These are phyloP conservation scores for Trichoderma pleuroti DNA, from an alignment of 2,329 filamentous ascomycete genomes.

Conservation along the genomic window DNA sequence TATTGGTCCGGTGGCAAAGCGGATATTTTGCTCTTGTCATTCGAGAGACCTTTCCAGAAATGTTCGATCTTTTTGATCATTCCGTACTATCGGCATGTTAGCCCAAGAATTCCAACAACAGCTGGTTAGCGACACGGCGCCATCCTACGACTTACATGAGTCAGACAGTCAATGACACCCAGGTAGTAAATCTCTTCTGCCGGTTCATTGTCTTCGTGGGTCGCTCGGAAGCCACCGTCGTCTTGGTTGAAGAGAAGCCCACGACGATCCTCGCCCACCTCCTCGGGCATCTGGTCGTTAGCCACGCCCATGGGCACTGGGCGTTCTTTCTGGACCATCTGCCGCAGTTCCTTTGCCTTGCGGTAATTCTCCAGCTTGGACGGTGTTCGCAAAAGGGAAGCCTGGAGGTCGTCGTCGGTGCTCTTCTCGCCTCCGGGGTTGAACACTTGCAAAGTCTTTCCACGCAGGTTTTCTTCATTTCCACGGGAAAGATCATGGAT, in stretches of 20 bases:
- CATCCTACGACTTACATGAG: conserved; percentile 66
- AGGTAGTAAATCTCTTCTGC: conserved; percentile 96
- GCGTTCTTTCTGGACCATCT: conserved; percentile 89
- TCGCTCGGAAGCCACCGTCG: conserved; percentile 88
- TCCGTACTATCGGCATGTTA: conserved; percentile 64
- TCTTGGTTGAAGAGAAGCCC: conserved; percentile 87
- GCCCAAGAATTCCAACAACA: conserved; percentile 21
- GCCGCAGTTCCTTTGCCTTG: conserved; percentile 84
- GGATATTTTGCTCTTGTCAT: conserved; percentile 83
- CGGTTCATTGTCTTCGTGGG: conserved; percentile 79
- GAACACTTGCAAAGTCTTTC: conserved; percentile 89
- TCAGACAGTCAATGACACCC: conserved; percentile 96
- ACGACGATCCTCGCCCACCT: conserved; percentile 69
- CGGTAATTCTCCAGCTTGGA: conserved; percentile 89
- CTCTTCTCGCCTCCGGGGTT: conserved; percentile 72
- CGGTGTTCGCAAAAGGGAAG: conserved; percentile 77
- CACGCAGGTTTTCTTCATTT: conserved; percentile 89
- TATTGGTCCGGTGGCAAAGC: conserved; percentile 87
- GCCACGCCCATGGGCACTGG: conserved; percentile 89
- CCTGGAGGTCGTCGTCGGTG: conserved; percentile 57
- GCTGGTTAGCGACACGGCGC: not conserved
- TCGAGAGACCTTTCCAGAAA: conserved; percentile 91
- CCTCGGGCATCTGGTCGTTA: conserved; percentile 82
- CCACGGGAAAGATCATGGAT: conserved; percentile 88
- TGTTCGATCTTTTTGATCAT: conserved; percentile 92